Evolutionary conservation across 352 stramenopile species (phyloP).

Genomic region (Globisporangium mamillatum): DNA sequence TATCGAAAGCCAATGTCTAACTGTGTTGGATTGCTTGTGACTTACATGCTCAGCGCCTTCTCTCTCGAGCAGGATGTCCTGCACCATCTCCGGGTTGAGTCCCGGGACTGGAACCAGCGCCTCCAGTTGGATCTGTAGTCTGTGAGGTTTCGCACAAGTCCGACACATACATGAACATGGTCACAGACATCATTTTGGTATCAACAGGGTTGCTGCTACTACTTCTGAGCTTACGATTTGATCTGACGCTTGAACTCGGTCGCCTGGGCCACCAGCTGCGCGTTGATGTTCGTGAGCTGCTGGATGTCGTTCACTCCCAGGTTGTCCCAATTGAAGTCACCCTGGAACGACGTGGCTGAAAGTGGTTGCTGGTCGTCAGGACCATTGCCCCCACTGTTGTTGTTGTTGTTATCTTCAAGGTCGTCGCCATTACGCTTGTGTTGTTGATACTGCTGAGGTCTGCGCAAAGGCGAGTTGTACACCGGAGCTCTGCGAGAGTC

Average conservation of each 20-base stretch:
- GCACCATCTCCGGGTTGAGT: conserved; percentile 41
- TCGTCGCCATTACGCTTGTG: conserved; percentile 17
- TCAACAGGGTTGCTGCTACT: not conserved
- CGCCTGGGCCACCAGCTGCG: conserved; percentile 36
- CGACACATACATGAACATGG: not conserved
- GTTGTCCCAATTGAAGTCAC: conserved; percentile 44
- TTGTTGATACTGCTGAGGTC: conserved; percentile 11
- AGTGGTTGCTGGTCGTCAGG: not conserved
- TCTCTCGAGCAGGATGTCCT: conserved; percentile 65
- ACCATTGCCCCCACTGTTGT: not conserved
- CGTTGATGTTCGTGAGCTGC: conserved; percentile 60
- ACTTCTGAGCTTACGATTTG: conserved; percentile 33
- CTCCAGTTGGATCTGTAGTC: conserved; percentile 69
- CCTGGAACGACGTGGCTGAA: conserved; percentile 15
- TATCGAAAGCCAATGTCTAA: not conserved
- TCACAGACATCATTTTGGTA: not conserved
- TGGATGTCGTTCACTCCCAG: conserved; percentile 45
- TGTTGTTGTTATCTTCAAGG: conserved; percentile 23
- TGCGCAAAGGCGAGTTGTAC: conserved; percentile 8
- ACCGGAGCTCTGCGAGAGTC: not conserved
- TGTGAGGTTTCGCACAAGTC: conserved; percentile 15
- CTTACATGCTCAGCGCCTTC: conserved; percentile 55
- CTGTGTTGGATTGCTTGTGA: not conserved
- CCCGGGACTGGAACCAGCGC: conserved; percentile 62
- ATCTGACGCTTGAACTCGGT: conserved; percentile 58